Percentiles rank a stretch among this genome's conserved stretches.
Conservation (phyloP, 176 grass and related monocot species). For the Areca catechu region DNA sequence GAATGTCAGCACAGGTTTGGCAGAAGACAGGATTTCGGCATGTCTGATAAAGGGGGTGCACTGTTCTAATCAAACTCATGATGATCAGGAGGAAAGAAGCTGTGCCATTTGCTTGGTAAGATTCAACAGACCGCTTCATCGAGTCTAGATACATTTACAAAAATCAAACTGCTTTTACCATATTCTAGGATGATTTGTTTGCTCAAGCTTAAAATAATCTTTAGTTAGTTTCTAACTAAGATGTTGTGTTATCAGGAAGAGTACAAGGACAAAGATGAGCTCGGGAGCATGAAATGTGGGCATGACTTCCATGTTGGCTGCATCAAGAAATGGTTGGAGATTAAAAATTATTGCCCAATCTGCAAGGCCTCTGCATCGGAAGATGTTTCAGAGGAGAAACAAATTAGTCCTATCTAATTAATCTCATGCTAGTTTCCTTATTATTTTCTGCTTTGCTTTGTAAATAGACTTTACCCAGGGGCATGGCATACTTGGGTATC, state of each 20-base stretch:
- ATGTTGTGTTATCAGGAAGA: conserved; percentile 38
- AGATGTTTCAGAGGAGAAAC: conserved; percentile 2
- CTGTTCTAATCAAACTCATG: conserved; percentile 25
- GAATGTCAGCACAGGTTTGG: conserved; percentile 52
- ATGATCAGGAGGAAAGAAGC: conserved; percentile 39
- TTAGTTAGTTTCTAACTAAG: too few species aligned
- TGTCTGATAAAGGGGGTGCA: conserved; percentile 60
- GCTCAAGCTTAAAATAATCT: too few species aligned
- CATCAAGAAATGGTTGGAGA: conserved; percentile 81
- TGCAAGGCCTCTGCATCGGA: conserved; percentile 70
- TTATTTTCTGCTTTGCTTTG: too few species aligned
- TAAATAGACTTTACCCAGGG: too few species aligned
- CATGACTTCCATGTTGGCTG: conserved; percentile 71
- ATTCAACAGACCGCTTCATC: background rate
- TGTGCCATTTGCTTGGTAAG: conserved; percentile 79
- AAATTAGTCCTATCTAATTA: too few species aligned
- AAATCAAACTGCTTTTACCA: too few species aligned
- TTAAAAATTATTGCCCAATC: conserved; percentile 75
- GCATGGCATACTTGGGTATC: too few species aligned
- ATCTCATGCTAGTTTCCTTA: too few species aligned
- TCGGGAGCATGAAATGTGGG: conserved; percentile 49
- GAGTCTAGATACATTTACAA: too few species aligned
- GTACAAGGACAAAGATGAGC: conserved; percentile 54
- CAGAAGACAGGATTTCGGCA: conserved; percentile 43
- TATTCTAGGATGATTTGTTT: too few species aligned